Conservation (phyloP, 164 flowering plant species). For the Berberis vulgaris region DNA sequence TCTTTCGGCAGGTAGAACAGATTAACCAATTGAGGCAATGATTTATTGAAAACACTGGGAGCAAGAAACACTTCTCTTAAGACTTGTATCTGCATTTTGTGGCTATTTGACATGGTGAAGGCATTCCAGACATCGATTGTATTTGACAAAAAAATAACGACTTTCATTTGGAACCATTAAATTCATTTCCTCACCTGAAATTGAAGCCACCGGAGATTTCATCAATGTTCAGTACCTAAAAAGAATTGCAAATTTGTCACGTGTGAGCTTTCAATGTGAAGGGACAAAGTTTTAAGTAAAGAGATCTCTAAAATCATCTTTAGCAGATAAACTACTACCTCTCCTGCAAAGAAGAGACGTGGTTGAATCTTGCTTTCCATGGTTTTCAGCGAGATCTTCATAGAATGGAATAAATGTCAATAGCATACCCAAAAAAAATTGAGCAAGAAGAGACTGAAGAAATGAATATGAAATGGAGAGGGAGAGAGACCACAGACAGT, state of each 20-base stretch:
- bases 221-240: conserved; percentile 81
- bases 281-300: neutral
- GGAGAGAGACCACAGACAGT: conserved; percentile 67
- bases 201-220: conserved; percentile 99
- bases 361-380: conserved; percentile 80
- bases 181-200: conserved; percentile 94
- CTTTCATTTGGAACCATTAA: no score
- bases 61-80: no score
- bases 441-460: conserved; percentile 5
- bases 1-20: no score
- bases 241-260: neutral
- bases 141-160: no score
- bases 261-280: neutral
- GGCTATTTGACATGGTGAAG: no score
- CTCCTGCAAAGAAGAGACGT: conserved; percentile 79
- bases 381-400: conserved; percentile 64
- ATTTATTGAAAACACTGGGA: no score
- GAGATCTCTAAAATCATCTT: neutral
- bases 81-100: no score
- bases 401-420: conserved; percentile 4
- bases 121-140: no score
- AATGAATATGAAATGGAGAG: conserved; percentile 2
- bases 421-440: neutral
- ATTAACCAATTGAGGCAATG: no score
- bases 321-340: conserved; percentile 39